Evolutionary conservation across 176 grass and related monocot genomes (phyloP).

Genomic region (Carex myosuroides): DNA sequence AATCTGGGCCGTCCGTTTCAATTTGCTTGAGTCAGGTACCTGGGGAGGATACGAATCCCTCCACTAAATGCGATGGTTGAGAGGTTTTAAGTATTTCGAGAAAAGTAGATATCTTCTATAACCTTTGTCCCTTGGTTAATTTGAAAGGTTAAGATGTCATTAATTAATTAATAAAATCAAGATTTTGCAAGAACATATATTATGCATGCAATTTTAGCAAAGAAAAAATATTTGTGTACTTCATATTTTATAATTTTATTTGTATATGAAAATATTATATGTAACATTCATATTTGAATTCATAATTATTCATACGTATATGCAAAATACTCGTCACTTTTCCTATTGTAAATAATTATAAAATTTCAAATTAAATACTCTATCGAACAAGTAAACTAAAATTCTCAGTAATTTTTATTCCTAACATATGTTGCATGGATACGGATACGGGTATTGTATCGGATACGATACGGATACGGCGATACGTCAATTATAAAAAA

Average conservation of each 20-base stretch:
- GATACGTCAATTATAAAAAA: too few relatives aligned
- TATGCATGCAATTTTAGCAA: background rate
- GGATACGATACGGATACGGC: too few relatives aligned
- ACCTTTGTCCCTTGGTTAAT: slow-evolving; percentile 5
- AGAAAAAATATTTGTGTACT: background rate
- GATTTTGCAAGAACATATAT: background rate
- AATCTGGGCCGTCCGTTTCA: background rate
- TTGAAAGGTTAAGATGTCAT: background rate
- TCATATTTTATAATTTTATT: background rate
- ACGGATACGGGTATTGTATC: too few relatives aligned
- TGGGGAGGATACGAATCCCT: background rate
- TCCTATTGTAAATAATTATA: too few relatives aligned
- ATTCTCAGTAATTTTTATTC: too few relatives aligned
- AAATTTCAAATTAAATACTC: too few relatives aligned
- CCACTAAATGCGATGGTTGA: background rate
- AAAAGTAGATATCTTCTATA: background rate
- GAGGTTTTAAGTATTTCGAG: background rate
- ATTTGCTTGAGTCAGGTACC: too few relatives aligned
- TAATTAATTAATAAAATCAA: background rate
- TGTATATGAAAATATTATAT: background rate
- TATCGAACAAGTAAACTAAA: too few relatives aligned
- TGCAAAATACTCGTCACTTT: too few relatives aligned
- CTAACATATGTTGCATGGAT: too few relatives aligned
- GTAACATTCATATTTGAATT: too few relatives aligned
- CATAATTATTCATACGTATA: too few relatives aligned